These are phyloP conservation scores for Ceratobasidium sp. DNA, from an alignment of 1,284 basidiomycete genomes.

Conservation along the genomic window DNA sequence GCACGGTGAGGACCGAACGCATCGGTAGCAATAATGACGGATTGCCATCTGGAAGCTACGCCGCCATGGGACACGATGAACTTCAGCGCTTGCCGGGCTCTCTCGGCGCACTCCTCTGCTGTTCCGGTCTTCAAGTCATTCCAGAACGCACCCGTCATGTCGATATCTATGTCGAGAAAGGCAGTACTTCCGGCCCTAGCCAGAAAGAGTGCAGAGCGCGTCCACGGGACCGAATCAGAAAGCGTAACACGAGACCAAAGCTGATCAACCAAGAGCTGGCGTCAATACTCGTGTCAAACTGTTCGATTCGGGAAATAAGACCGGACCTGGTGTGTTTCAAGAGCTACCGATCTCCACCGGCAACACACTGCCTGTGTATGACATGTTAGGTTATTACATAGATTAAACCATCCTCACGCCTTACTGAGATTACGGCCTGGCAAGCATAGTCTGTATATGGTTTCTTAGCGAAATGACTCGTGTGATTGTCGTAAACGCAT, in stretches of 20 bases:
- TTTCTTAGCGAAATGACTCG: not conserved
- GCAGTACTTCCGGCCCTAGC: constrained; percentile 11
- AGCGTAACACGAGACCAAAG: constrained; percentile 18
- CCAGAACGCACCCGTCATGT: constrained; percentile 18
- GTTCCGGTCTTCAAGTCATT: not conserved
- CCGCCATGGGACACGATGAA: constrained; percentile 38
- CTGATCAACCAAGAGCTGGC: not conserved
- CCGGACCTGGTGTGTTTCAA: not conserved
- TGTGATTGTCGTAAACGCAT: not conserved
- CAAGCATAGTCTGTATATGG: not conserved
- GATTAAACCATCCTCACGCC: not conserved
- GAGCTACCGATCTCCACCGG: constrained; percentile 1
- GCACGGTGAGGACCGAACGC: not conserved
- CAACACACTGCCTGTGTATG: not conserved
- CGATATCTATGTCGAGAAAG: constrained; percentile 20
- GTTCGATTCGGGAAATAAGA: no score
- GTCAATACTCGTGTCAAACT: not conserved
- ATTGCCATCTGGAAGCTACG: constrained; percentile 17
- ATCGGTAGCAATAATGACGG: constrained; percentile 10
- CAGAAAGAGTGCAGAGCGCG: constrained; percentile 19
- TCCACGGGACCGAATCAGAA: constrained; percentile 5
- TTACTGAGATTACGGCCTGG: not conserved
- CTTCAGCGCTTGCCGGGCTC: not conserved
- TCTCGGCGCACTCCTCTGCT: not conserved
- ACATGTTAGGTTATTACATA: not conserved